Evolutionary conservation across 257 asterid species (phyloP), one percentile per base, ranked within the genome.

Genomic region (Scutellaria galericulata): DNA sequence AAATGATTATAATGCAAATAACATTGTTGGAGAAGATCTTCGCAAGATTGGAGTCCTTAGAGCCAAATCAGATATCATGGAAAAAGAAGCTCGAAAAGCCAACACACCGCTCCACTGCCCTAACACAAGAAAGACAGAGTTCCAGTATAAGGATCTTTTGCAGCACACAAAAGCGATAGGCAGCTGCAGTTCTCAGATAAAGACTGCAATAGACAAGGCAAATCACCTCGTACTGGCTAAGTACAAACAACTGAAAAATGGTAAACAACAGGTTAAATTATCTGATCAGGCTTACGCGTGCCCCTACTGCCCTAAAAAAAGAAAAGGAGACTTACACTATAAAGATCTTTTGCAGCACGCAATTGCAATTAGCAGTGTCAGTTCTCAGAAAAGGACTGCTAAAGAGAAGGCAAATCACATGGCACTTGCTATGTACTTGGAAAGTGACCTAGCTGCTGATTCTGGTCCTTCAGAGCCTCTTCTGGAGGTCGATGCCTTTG

Each of bases 31-130:
- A 9, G 97, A 91, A 79, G 75, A 85, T 76, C 87, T 91, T 57
- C 93, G 95, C 27, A 89, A 75, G 87, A 72, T 83, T 68, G 95
- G 95, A 80, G 85, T 89, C 66, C 75, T 89, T 71, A 85, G 85
- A 83, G 82, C 91, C 18, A 65, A 86, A 65, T 79, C 91, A 5
- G 85, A 83, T 81, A 87, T 88, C 61, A 82, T 85, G 80, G 95
- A 81, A 75, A 97, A 90, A 68, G 97, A 88, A 81, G 82, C 83
- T 78, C 79, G 89, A 47, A 87, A 82, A 80, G 79, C 89, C 45
- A 66, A 59, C 72, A 80, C 55, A 22, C 60, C 60, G 41, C 68
- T 56, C 45, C 47, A 71, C 59, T 71, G 75, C 66, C 59, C 75
- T 7, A 13, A 46, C n/a, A 71, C 64, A 61, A 40, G 67, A 35